Conservation (phyloP, 176 grass and related monocot species). For the Poa annua region DNA sequence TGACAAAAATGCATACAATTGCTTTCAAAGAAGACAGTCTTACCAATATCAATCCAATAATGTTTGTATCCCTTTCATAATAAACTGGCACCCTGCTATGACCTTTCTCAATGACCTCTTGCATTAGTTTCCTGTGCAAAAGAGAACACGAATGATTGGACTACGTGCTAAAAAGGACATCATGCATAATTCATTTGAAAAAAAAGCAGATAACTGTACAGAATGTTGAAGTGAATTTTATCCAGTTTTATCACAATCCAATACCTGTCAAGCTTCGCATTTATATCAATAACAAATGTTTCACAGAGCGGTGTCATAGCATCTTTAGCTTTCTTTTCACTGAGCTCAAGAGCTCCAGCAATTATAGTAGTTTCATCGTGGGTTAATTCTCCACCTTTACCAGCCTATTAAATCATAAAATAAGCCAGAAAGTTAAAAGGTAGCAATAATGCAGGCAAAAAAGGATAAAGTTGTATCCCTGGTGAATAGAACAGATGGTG, state of each 20-base stretch:
- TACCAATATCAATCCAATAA: constrained; percentile 96
- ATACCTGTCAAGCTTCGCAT: constrained; percentile 81
- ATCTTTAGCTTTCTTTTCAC: constrained; percentile 84
- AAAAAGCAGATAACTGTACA: not conserved
- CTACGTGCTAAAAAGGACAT: not conserved
- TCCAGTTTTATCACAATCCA: not conserved
- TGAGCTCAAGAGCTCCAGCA: constrained; percentile 94
- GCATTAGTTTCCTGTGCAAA: constrained; percentile 64
- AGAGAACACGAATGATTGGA: not conserved
- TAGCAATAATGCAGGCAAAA: not conserved
- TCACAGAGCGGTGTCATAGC: constrained; percentile 74
- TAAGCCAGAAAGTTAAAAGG: constrained; percentile 4
- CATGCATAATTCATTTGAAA: not conserved
- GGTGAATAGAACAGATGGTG: not conserved
- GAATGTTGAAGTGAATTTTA: not conserved
- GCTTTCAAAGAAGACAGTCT: constrained; percentile 7
- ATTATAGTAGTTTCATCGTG: constrained; percentile 99
- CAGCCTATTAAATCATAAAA: constrained; percentile 61
- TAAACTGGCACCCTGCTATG: constrained; percentile 95
- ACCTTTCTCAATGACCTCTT: constrained; percentile 78
- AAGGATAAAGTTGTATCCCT: not conserved
- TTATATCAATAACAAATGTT: constrained; percentile 94
- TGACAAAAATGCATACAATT: constrained; percentile 1
- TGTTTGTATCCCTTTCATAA: constrained; percentile 82
- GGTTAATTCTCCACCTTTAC: constrained; percentile 96